Evolutionary conservation across 2,329 filamentous ascomycete species (phyloP), one percentile per base, ranked within the genome.

Genomic region (Zasmidium angulare): DNA sequence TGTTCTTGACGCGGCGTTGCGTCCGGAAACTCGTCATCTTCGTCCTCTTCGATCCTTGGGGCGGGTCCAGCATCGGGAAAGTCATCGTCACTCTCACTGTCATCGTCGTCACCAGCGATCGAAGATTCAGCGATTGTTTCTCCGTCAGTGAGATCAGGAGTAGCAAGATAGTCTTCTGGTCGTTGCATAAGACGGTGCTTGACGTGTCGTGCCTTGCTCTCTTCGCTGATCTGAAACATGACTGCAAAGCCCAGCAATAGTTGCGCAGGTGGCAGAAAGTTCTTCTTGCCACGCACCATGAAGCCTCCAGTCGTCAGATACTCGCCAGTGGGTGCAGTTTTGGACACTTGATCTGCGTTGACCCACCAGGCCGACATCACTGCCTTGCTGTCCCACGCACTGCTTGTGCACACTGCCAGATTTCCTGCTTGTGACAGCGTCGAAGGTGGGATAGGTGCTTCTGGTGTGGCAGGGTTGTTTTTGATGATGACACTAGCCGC

Each of bases 321-420:
- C 66, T 96, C 93, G 22, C 93, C 93, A 0, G 84, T 86, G 0
- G 87, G 82, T 0, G 89, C 88, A 31, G 86, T 90, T 76, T 98
- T 98, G 10, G 90, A 91, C 0, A 99, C 91, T 73, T 98, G 93
- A 55, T 93, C 88, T 1, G 90, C 89, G 62, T 88, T 87, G 0
- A 96, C 93, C 95, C 95, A 99, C 89, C 91, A 99, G 9, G 93
- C 93, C 19, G 90, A 89, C 90, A 98, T 96, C 17, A 91, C 86
- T 9, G 93, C 93, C 75, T 99, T 99, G 1, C 90, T 93, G 61
- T 98, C 95, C 95, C 95, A 99, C 0, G 93, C 95, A 58, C 82
- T 88, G 1, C 92, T 97, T 9, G 90, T 89, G 63, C 90, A 91
- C 3, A 99, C 89, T 0, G 89, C 87, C 26, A 97, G 78, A 48